A percentile compares a stretch with the other conserved stretches of the same genome.
These are phyloP conservation scores for Escallonia rubra DNA, from an alignment of 129 eudicot species.

Conservation along the genomic window DNA sequence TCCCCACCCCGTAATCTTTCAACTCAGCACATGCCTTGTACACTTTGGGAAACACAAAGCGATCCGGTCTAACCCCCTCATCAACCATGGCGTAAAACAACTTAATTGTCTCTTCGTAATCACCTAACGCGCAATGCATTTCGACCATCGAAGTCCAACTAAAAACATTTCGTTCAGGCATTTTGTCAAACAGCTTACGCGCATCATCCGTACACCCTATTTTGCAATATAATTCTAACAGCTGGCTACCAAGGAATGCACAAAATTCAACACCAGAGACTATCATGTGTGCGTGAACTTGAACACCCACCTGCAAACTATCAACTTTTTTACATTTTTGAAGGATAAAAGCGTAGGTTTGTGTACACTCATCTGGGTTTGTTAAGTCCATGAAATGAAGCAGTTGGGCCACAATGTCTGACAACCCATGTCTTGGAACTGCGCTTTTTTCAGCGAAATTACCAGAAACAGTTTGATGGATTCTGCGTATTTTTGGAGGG, in stretches of 20 bases:
- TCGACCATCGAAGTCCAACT: slow-evolving; percentile 39
- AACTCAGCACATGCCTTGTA: slow-evolving; percentile 41
- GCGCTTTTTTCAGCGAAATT: not conserved
- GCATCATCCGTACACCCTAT: slow-evolving; percentile 14
- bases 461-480: not conserved
- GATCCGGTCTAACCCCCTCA: slow-evolving; percentile 41
- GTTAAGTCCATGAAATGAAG: slow-evolving; percentile 10
- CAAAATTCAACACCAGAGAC: slow-evolving; percentile 9
- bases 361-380: slow-evolving; percentile 11
- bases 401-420: not conserved
- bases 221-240: slow-evolving; percentile 32
- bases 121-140: slow-evolving; percentile 28
- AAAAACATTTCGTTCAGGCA: slow-evolving; percentile 37
- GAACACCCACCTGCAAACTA: slow-evolving; percentile 13
- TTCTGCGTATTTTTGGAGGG: not conserved
- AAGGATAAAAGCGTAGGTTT: not conserved
- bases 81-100: slow-evolving; percentile 36
- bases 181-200: slow-evolving; percentile 28
- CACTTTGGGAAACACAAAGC: slow-evolving; percentile 44
- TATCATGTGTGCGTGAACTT: slow-evolving; percentile 14
- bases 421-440: not conserved
- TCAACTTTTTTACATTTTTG: not conserved
- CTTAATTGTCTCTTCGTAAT: slow-evolving; percentile 24
- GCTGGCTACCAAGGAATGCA: slow-evolving; percentile 35
- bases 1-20: slow-evolving; percentile 34